These are phyloP conservation scores for Breviolum minutum DNA, from an alignment of 73 alveolate species.

Conservation along the genomic window DNA sequence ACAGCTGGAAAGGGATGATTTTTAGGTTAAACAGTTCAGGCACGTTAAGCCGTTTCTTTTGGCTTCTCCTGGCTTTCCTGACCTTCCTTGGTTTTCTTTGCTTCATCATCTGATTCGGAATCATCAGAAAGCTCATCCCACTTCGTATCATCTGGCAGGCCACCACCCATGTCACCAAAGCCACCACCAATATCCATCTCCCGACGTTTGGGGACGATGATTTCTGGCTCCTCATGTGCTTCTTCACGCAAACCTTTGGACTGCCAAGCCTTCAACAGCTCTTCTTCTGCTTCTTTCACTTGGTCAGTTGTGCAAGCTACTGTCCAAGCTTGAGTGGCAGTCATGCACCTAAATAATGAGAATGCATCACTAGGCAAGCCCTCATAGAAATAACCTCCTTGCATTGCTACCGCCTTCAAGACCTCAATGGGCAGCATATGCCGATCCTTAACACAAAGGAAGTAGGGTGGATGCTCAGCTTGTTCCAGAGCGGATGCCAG, in stretches of 20 bases:
- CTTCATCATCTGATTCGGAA: conserved; percentile 89
- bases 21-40: no score
- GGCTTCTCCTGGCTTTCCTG: no score
- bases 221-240: neutral
- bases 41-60: no score
- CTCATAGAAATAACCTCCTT: conserved; percentile 88
- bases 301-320: conserved; percentile 67
- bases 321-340: conserved; percentile 86
- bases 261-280: conserved; percentile 65
- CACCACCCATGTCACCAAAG: conserved; percentile 62
- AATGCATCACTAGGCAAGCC: conserved; percentile 81
- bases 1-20: no score
- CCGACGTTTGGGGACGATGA: conserved; percentile 39
- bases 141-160: conserved; percentile 9
- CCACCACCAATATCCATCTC: conserved; percentile 95
- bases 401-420: conserved; percentile 59
- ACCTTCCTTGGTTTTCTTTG: neutral
- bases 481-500: neutral
- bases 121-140: conserved; percentile 92
- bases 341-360: conserved; percentile 69
- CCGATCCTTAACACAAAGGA: conserved; percentile 76
- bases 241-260: conserved; percentile 48
- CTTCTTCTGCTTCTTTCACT: conserved; percentile 24
- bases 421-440: conserved; percentile 85
- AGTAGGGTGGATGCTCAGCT: conserved; percentile 76